phyloP scores from a whole-genome alignment of 805 yeast species.

The Candida maltosa region DNA sequence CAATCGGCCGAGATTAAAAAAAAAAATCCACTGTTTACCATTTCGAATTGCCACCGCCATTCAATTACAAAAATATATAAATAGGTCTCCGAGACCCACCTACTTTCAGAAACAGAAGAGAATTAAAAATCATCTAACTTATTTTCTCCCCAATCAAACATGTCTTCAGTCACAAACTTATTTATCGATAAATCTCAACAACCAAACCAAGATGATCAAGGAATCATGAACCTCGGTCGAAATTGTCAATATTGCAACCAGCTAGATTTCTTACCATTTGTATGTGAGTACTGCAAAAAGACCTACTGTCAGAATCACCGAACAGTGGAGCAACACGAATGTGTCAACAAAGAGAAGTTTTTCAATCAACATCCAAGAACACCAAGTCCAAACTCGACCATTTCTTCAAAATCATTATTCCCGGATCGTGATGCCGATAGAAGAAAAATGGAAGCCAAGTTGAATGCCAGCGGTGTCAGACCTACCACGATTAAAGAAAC shows the following conservation, averaged over 20 bases:
- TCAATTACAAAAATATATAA: not conserved
- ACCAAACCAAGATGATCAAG: constrained; percentile 23
- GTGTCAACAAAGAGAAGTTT: constrained; percentile 17
- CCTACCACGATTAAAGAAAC: constrained; percentile 24
- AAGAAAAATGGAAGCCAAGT: constrained; percentile 26
- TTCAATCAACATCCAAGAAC: not conserved
- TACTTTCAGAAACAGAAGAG: not conserved
- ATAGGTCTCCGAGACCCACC: not conserved
- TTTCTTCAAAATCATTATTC: constrained; percentile 46
- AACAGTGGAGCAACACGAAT: constrained; percentile 27
- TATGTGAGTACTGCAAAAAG: constrained; percentile 45
- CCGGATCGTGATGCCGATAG: constrained; percentile 48
- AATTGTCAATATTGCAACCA: constrained; percentile 51
- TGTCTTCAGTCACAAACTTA: constrained; percentile 9
- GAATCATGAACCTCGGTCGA: constrained; percentile 54
- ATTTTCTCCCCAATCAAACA: too few relatives aligned
- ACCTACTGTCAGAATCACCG: constrained; percentile 53
- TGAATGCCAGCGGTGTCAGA: constrained; percentile 11
- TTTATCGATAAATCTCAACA: constrained; percentile 19
- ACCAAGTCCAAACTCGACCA: constrained; percentile 10
- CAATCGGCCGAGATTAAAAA: too few relatives aligned
- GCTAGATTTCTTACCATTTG: constrained; percentile 58
- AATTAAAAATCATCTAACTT: too few relatives aligned
- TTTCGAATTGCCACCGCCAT: constrained; percentile 12
- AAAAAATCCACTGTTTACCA: too few relatives aligned